Conservation (phyloP, 495 filamentous ascomycete genomes). For the Trichoderma asperelloides region DNA sequence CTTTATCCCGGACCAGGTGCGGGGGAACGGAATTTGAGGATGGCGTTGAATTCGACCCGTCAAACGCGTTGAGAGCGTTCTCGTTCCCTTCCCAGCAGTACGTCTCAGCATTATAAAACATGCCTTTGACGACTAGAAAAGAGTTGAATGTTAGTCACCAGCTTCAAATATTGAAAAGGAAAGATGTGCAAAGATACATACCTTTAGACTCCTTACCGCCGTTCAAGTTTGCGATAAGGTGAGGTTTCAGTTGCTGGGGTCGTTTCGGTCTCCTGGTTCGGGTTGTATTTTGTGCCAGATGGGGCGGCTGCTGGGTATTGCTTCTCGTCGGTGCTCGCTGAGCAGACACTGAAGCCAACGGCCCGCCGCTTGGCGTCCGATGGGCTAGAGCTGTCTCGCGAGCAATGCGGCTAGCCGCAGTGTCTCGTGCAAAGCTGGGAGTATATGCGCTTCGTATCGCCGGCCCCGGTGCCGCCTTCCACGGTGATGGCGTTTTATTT, state of each 20-base stretch:
- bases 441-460: constrained; percentile 43
- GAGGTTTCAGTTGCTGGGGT: constrained; percentile 42
- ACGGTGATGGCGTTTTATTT: constrained; percentile 45
- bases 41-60: constrained; percentile 42
- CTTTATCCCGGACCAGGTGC: constrained; percentile 41
- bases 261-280: constrained; percentile 49
- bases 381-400: constrained; percentile 72
- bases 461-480: constrained; percentile 39
- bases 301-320: constrained; percentile 16
- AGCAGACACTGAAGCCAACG: constrained; percentile 55
- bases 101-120: constrained; percentile 82
- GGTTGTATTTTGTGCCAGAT: constrained; percentile 22
- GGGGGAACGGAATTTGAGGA: constrained; percentile 36
- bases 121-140: constrained; percentile 70
- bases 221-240: constrained; percentile 41
- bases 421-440: constrained; percentile 89
- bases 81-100: constrained; percentile 96
- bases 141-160: constrained; percentile 14
- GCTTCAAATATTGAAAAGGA: not conserved
- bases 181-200: constrained; percentile 22
- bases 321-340: constrained; percentile 67
- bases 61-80: constrained; percentile 68
- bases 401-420: constrained; percentile 81
- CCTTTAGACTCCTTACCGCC: constrained; percentile 39
- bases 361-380: constrained; percentile 37